phyloP scores from a whole-genome alignment of 306 rosid genomes.

The Vachellia pachyceras region DNA sequence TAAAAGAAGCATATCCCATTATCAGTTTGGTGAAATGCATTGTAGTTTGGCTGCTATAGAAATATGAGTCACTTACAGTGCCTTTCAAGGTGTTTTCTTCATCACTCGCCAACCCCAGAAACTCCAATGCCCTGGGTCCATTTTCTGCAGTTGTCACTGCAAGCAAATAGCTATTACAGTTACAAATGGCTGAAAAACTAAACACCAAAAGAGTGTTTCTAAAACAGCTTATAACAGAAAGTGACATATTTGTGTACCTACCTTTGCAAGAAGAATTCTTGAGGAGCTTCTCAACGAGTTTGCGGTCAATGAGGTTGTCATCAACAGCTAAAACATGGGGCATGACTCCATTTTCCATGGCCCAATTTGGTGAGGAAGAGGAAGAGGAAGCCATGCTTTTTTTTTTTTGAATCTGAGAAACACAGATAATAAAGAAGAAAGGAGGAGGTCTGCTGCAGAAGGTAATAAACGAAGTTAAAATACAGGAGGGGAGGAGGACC shows the following conservation, averaged over 20 bases:
- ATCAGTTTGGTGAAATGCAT: conserved; percentile 10
- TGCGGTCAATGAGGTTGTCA: conserved; percentile 80
- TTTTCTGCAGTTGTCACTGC: conserved; percentile 94
- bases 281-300: conserved; percentile 82
- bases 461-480: conserved; percentile 46
- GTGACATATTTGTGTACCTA: not conserved
- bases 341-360: conserved; percentile 61
- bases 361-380: conserved; percentile 51
- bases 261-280: conserved; percentile 87
- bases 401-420: not conserved
- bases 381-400: conserved; percentile 53
- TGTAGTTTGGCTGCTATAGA: not conserved
- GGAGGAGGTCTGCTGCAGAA: conserved; percentile 11
- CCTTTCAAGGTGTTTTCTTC: conserved; percentile 46
- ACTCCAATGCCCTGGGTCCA: conserved; percentile 84
- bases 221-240: not conserved
- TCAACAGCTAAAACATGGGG: conserved; percentile 98
- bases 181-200: not conserved
- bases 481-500: conserved; percentile 40
- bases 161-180: not conserved
- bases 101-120: conserved; percentile 71
- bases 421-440: not conserved
- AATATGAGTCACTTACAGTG: conserved; percentile 50
- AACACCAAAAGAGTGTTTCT: not conserved
- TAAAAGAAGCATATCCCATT: conserved; percentile 38